These are phyloP conservation scores for Neurospora sp. DNA, from an alignment of 495 filamentous ascomycete genomes.

Conservation along the genomic window DNA sequence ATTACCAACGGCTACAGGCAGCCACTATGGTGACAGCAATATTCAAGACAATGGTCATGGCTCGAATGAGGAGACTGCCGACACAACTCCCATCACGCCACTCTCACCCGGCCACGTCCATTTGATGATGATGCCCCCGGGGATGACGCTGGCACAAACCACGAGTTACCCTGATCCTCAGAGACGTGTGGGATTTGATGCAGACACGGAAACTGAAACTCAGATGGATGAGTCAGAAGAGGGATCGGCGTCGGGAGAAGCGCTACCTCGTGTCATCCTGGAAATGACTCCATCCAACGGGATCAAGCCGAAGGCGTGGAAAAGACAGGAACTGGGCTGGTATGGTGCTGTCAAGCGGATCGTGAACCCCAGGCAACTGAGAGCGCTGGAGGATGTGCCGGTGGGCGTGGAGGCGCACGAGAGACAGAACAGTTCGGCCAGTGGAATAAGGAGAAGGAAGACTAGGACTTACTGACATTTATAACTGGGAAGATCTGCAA, in stretches of 20 bases:
- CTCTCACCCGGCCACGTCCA: neutral
- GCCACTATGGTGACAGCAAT: neutral
- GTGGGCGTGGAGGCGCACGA: constrained; percentile 11
- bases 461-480: constrained; percentile 8
- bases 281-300: constrained; percentile 20
- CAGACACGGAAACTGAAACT: neutral
- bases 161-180: neutral
- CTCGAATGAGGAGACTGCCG: neutral
- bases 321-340: constrained; percentile 31
- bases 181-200: neutral
- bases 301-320: constrained; percentile 24
- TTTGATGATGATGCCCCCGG: neutral
- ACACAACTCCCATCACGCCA: neutral
- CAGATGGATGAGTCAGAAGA: constrained; percentile 5
- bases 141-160: neutral
- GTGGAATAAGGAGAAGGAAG: constrained; percentile 3
- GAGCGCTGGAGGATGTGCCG: constrained; percentile 10
- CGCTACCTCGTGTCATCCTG: constrained; percentile 22
- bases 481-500: neutral
- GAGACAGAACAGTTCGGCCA: constrained; percentile 2
- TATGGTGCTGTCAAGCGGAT: constrained; percentile 20
- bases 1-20: neutral
- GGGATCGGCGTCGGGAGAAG: neutral
- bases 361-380: constrained; percentile 8
- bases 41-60: neutral